Evolutionary conservation across 495 filamentous ascomycete species (phyloP).

Genomic region (Neurospora discreta): DNA sequence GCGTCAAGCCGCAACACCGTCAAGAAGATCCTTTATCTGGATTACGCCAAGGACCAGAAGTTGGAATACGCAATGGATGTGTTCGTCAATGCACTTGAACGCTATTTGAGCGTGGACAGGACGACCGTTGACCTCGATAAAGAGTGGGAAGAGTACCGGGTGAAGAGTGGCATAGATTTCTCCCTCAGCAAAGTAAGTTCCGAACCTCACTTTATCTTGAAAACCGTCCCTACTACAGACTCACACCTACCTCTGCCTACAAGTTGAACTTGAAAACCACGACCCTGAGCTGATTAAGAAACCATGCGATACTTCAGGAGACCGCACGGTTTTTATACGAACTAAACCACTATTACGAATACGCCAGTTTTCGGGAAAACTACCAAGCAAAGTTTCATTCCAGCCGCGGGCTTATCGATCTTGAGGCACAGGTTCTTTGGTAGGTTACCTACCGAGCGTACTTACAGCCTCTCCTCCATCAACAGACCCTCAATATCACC

Average conservation of each 20-base stretch:
- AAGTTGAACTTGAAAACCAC: not conserved
- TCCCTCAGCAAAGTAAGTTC: not conserved
- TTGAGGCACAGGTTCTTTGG: not conserved
- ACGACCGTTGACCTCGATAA: not conserved
- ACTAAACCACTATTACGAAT: not conserved
- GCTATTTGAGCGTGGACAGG: not conserved
- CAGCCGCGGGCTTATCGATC: not conserved
- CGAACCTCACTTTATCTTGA: not conserved
- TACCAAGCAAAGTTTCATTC: not conserved
- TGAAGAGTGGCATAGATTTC: not conserved
- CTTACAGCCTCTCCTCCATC: not conserved
- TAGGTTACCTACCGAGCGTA: not conserved
- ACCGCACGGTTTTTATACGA: not conserved
- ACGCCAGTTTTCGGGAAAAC: not conserved
- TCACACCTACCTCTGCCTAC: not conserved
- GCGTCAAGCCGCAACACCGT: not conserved
- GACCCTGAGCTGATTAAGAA: not conserved
- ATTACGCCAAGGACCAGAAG: not conserved
- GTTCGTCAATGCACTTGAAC: not conserved
- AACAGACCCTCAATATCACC: not conserved
- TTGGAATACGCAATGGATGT: not conserved
- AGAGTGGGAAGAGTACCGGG: not conserved
- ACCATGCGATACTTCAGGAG: not conserved
- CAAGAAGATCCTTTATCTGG: not conserved
- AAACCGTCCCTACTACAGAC: not conserved